Conservation (phyloP, 306 rosid species). For the Abrus precatorius region DNA sequence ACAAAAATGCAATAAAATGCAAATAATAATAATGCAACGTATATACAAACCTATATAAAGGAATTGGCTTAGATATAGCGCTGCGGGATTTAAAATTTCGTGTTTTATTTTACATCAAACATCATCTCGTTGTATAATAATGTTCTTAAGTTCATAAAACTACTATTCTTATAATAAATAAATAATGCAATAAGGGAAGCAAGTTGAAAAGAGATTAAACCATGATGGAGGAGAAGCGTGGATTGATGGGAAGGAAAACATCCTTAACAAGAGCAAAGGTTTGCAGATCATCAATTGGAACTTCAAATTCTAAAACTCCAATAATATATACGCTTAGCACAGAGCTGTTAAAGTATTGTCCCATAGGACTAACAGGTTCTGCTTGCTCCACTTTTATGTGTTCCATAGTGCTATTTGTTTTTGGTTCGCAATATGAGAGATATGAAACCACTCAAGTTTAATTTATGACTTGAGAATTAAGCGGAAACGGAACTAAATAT, state of each 20-base stretch:
- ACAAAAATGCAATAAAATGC: no score
- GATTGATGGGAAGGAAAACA: conserved; percentile 60
- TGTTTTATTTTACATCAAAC: neutral
- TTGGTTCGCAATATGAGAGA: neutral
- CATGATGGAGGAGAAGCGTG: conserved; percentile 72
- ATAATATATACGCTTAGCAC: conserved; percentile 53
- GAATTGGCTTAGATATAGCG: neutral
- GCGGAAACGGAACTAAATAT: neutral
- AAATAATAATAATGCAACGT: no score
- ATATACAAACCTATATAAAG: no score
- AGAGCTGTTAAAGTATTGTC: conserved; percentile 64
- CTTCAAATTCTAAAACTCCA: conserved; percentile 62
- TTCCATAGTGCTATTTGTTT: conserved; percentile 17
- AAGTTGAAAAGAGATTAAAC: conserved; percentile 33
- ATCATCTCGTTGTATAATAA: neutral
- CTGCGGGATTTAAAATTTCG: neutral
- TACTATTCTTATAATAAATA: neutral
- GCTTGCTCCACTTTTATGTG: conserved; percentile 33
- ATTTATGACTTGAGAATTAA: conserved; percentile 4
- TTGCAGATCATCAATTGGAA: conserved; percentile 48
- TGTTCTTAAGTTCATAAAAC: neutral
- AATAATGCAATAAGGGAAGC: neutral
- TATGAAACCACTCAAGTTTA: neutral
- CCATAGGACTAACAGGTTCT: conserved; percentile 69
- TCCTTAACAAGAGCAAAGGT: conserved; percentile 40